Evolutionary conservation across 768 basidiomycete genomes (phyloP).

Genomic region (Naganishia onofrii): DNA sequence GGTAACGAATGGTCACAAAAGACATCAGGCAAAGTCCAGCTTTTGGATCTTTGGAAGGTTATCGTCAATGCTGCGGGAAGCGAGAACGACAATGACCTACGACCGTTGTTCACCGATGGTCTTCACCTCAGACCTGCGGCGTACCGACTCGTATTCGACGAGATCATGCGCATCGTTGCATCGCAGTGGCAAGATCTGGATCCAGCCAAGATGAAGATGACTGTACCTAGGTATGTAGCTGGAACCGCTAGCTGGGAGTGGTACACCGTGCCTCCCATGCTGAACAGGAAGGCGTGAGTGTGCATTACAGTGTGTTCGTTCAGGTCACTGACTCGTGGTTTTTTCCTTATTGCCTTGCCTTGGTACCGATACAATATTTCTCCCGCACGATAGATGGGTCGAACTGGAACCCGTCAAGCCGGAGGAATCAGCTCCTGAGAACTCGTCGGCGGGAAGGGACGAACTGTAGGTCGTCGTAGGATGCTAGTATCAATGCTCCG

Average conservation of each 20-base stretch:
- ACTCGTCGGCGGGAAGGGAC: not conserved
- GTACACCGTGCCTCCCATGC: constrained; percentile 64
- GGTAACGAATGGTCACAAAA: constrained; percentile 19
- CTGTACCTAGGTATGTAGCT: constrained; percentile 64
- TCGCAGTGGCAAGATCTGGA: constrained; percentile 10
- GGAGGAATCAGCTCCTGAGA: not conserved
- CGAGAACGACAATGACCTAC: constrained; percentile 56
- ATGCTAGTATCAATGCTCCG: not conserved
- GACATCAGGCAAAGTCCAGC: constrained; percentile 6
- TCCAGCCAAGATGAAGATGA: constrained; percentile 55
- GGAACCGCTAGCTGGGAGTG: constrained; percentile 55
- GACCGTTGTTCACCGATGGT: constrained; percentile 61
- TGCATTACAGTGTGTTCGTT: not conserved
- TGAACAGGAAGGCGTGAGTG: constrained; percentile 33
- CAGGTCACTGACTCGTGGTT: not conserved
- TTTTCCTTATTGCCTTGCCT: not conserved
- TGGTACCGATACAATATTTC: not conserved
- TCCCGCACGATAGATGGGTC: not conserved
- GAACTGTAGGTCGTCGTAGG: not conserved
- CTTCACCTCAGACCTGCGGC: constrained; percentile 74
- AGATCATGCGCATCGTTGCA: constrained; percentile 59
- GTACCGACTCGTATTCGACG: constrained; percentile 70
- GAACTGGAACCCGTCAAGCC: not conserved
- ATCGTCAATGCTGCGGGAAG: constrained; percentile 58
- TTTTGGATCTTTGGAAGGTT: constrained; percentile 65